Percentiles rank a stretch among this genome's conserved stretches.
Evolutionary conservation across 306 rosid species (phyloP).

Genomic region (Carpinus viminea): DNA sequence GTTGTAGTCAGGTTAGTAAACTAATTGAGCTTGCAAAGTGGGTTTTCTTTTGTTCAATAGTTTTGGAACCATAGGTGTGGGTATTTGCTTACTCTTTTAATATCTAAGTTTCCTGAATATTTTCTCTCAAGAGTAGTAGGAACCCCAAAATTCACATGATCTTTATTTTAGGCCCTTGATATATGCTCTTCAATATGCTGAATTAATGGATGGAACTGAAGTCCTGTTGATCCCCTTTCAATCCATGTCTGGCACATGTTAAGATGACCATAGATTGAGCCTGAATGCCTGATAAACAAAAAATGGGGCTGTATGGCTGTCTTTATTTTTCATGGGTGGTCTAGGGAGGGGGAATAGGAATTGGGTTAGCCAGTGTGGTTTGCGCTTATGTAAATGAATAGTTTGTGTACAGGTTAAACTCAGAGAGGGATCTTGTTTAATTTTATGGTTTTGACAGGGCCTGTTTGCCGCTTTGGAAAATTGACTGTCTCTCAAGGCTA

Average conservation of each 20-base stretch:
- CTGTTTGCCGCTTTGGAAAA: neutral
- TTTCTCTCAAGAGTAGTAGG: neutral
- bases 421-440: neutral
- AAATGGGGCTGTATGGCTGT: neutral
- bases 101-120: neutral
- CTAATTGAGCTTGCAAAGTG: conserved; percentile 14
- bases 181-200: neutral
- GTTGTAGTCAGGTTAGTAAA: conserved; percentile 29
- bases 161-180: neutral
- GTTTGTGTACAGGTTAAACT: neutral
- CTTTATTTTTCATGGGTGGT: neutral
- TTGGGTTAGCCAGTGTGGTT: neutral
- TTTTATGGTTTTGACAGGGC: neutral
- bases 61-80: neutral
- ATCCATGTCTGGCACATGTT: neutral
- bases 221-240: neutral
- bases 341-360: neutral
- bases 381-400: neutral
- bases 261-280: neutral
- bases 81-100: neutral
- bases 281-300: neutral
- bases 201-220: neutral
- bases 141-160: neutral
- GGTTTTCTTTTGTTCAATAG: conserved; percentile 1
- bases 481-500: neutral